Base-by-base conservation (phyloP, 2,329 filamentous ascomycete species). In the Phyllosticta citriasiana region DNA sequence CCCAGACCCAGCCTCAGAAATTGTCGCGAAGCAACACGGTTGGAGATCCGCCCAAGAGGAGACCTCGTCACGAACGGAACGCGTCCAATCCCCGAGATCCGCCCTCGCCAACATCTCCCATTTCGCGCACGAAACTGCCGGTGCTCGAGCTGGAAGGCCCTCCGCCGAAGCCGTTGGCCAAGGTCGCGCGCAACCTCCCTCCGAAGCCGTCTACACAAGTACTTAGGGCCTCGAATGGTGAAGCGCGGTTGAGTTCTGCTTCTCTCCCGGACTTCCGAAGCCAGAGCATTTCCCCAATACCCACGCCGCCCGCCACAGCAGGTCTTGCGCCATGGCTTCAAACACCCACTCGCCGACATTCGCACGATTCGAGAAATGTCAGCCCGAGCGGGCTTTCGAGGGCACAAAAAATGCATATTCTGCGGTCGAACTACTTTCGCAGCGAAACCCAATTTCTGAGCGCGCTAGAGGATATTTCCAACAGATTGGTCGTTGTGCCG, bases 391-490 rank as follows among this genome's bases (percentile, higher is more conserved):
- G 87, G 24, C 76, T 93, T 69, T 84, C 84, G 1, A 72, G 77
- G 4, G 74, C 78, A 10, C 87, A 92, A 70, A 90, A 89, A 71
- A 82, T 84, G n/a, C 85, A 85, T 56, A 74, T 91, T 9, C 71
- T 94, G 63, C 80, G 88, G 61, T 88, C 91, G 63, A 89, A 94
- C 71, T 94, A 94, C 72, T 94, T 93, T 70, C 81, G 88, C 59
- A 89, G 85, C 63, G 83, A 94, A 73, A 92, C 88, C 0, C 87
- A 90, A 66, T 92, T 94, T 69, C 71, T 94, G 63, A 88, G 86
- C 3, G 89, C 89, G 1, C 79, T 94, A 16, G 88, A 93, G 71
- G 87, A 88, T 66, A 93, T 94, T 59, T 94, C 89, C 2, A 92
- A 91, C 70, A 85, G 89, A n/a, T 77, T 94, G 53, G 88, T 94